phyloP scores from a whole-genome alignment of 2,329 filamentous ascomycete species.

The Colletotrichum neosansevieriae region DNA sequence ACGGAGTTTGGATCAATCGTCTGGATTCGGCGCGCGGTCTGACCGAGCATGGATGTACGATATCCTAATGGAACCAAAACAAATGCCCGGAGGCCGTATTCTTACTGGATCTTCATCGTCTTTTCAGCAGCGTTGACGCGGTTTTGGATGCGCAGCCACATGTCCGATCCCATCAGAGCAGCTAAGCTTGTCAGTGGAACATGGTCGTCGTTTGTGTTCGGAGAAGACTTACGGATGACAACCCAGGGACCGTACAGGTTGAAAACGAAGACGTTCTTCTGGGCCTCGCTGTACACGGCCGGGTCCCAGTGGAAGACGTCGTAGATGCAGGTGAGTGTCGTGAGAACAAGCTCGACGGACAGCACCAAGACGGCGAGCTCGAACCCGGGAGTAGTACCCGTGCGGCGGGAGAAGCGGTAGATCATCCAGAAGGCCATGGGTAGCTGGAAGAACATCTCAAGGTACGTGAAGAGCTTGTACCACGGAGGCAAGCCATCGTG shows the following conservation, averaged over 20 bases:
- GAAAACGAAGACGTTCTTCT: constrained; percentile 61
- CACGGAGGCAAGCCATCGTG: constrained; percentile 55
- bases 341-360: constrained; percentile 63
- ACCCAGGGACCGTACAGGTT: constrained; percentile 66
- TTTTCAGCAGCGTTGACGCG: constrained; percentile 52
- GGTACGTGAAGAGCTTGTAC: constrained; percentile 63
- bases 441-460: constrained; percentile 64
- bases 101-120: constrained; percentile 57
- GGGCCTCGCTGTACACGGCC: constrained; percentile 55
- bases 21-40: constrained; percentile 1
- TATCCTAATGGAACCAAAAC: constrained; percentile 32
- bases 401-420: constrained; percentile 49
- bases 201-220: background rate
- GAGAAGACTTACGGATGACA: constrained; percentile 62
- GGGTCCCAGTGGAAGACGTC: constrained; percentile 64
- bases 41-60: constrained; percentile 20
- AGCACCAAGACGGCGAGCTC: constrained; percentile 67
- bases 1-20: constrained; percentile 27
- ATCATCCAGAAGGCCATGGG: constrained; percentile 64
- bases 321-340: constrained; percentile 63
- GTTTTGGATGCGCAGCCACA: constrained; percentile 63
- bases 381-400: constrained; percentile 49
- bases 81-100: constrained; percentile 10
- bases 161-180: constrained; percentile 63
- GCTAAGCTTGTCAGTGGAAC: constrained; percentile 52